Evolutionary conservation across 2,329 filamentous ascomycete genomes (phyloP), one percentile per base, ranked within the genome.

Genomic region (Pseudogymnoascus sp.): DNA sequence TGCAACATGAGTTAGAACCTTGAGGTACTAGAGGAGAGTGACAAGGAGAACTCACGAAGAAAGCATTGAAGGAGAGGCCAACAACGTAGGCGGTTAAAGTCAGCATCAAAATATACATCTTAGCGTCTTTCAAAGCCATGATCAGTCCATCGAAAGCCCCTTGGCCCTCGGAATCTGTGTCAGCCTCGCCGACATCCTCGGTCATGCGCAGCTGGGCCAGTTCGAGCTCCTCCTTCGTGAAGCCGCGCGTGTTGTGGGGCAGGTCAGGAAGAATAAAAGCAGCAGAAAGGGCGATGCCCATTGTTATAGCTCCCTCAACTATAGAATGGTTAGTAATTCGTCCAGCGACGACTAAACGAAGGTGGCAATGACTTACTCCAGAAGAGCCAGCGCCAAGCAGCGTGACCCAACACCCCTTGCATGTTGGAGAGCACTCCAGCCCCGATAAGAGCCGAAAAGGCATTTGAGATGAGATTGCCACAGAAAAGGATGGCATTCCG

Each of bases 81-180:
- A 86, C 78, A 7, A 86, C 83, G 65, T 86, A 86, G 3, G 83
- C 82, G 2, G 82, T 83, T 64, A 57, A 86, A 82, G 83, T 83
- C 6, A 87, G 63, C 79, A 85, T 86, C 81, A 87, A 82, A 65
- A 87, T 69, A 69, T 86, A 87, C 66, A 86, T 83, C 76, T 87
- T 87, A 67, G 75, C 15, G 66, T 87, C 85, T 72, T 82, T 84
- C 60, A 86, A 69, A 0, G 83, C 82, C 79, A 87, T 83, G 62
- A 81, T 75, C 31, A 85, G 72, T 9, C 85, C 85, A 8, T 78
- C 78, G 65, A 83, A 80, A 1, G 77, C 69, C 2, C 79, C 79
- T 68, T 83, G 77, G n/a, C 79, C 77, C 0, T 76, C 74, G 0
- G 77, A 76, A 67, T 85, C 83, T 6, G 74, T 75, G 64, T 85